Evolutionary conservation across 768 basidiomycete species (phyloP), one percentile per base, ranked within the genome.

Genomic region (Lentinula raphanica): DNA sequence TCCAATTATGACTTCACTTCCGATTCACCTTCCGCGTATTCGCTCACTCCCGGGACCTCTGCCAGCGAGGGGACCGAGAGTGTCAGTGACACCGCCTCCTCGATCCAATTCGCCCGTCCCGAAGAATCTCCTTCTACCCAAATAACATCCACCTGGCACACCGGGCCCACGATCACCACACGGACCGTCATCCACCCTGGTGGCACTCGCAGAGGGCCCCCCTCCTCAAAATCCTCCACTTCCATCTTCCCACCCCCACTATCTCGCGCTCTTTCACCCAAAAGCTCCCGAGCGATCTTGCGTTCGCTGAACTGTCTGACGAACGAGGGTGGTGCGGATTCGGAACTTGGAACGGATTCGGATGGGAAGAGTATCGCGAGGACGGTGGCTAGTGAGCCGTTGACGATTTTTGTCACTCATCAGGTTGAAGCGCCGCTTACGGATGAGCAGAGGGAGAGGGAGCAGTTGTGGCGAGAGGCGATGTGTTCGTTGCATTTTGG

Each of bases 401-500:
- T 57, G 56, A 49, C 56, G 11, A 36, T 57, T 19, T 57, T 46
- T n/a, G 46, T 57, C 3, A 32, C 44, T 25, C 45, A 57, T 31
- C 56, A 21, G 35, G 31, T 46, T 2, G 56, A 42, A 3, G 11
- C 15, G 21, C 39, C 54, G 12, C 28, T 44, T 46, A 29, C 54
- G 42, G 54, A 38, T 21, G 51, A 53, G 15, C 8, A 57, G 31
- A n/a, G 25, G 19, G 56, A 57, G 36, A 42, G 44, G 23, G 46
- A 49, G 35, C 56, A 46, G 25, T 8, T 48, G 19, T 57, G 56
- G 56, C 40, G 56, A 5, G 56, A 57, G 19, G 56, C 56, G 21
- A 57, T 48, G 36, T 49, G 56, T 12, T 38, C 29, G 1, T 21
- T 57, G 8, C 44, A 49, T n/a, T 57, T 57, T 15, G 54, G 54